These are phyloP conservation scores for Botryosphaeria agaves DNA, from an alignment of 2,329 filamentous ascomycete species.

Conservation along the genomic window DNA sequence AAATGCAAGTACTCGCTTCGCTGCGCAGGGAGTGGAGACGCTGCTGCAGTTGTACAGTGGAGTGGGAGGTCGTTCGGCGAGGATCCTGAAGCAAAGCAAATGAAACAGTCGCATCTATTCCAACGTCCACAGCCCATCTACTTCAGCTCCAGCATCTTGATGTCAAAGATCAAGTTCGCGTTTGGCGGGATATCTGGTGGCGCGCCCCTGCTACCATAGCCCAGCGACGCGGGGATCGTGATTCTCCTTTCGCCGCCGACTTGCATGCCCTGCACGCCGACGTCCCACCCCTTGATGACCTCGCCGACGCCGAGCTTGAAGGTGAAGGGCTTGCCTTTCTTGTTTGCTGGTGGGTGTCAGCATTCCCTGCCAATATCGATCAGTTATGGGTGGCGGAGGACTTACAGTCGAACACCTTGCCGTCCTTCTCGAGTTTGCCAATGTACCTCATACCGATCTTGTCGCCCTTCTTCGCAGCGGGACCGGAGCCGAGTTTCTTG, in stretches of 20 bases:
- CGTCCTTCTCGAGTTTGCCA: constrained; percentile 74
- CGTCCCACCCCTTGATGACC: constrained; percentile 98
- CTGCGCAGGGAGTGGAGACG: not conserved
- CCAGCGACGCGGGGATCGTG: constrained; percentile 71
- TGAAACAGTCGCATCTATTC: not conserved
- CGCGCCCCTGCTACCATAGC: constrained; percentile 65
- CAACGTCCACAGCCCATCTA: constrained; percentile 11
- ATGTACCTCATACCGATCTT: constrained; percentile 93
- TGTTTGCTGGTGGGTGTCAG: constrained; percentile 51
- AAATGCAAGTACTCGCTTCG: constrained; percentile 1
- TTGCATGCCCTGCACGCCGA: constrained; percentile 82
- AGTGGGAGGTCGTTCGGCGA: not conserved
- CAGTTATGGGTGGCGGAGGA: constrained; percentile 9
- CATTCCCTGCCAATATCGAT: not conserved
- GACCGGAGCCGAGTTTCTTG: constrained; percentile 77
- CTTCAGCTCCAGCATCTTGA: constrained; percentile 32
- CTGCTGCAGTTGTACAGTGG: not conserved
- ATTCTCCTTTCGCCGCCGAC: constrained; percentile 87
- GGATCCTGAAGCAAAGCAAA: not conserved
- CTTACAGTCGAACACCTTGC: constrained; percentile 88
- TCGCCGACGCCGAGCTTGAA: constrained; percentile 92
- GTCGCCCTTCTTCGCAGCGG: constrained; percentile 76
- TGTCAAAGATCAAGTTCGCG: constrained; percentile 80
- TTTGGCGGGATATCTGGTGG: constrained; percentile 78
- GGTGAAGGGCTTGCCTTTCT: constrained; percentile 93